Base-by-base conservation (phyloP, 73 alveolate genomes). In the Tetrahymena elliotti region DNA sequence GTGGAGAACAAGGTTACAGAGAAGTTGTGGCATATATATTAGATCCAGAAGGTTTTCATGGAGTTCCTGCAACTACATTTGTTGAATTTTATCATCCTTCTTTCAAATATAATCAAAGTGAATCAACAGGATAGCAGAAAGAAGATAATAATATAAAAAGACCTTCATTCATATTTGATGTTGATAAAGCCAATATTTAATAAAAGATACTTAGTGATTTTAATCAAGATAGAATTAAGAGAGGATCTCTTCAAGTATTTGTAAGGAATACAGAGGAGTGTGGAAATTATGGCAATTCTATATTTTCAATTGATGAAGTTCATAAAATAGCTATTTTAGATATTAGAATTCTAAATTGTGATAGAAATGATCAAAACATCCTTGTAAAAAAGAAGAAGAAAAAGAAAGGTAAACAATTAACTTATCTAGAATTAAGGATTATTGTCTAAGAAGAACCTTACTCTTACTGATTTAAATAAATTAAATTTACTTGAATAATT, bases 11-110 rank as follows among this genome's bases (percentile, higher is more conserved):
- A 3, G 98, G 98, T 36, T 98, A 98, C 83, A 96, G 99, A 94
- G 99, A 99, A 97, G 99, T 98, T n/a, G 99, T 99, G 27, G 98
- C 99, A 13, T 99, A 98, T 97, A 93, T 98, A 83, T 94, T 99
- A 22, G 99, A 99, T 96, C 41, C 47, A 37, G 98, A 95, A 33
- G 94, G 95, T 38, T 97, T 96, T 93, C 98, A 99, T 68, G 96
- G 97, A 88, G 99, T 99, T 1, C 99, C 99, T 22, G 95, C 99
- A 24, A 99, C 99, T 35, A 97, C 99, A 38, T 98, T 98, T 96
- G 99, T 98, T 4, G 99, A 99, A 96, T 97, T 97, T 68, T 95
- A 97, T 96, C 99, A 99, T 95, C 98, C 97, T 52, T 82, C 98
- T n/a, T 98, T 98, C 95, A 96, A 97, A 37, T 96, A 94, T 38